Conservation (phyloP, 2,329 filamentous ascomycete genomes). For the Alternaria dauci region DNA sequence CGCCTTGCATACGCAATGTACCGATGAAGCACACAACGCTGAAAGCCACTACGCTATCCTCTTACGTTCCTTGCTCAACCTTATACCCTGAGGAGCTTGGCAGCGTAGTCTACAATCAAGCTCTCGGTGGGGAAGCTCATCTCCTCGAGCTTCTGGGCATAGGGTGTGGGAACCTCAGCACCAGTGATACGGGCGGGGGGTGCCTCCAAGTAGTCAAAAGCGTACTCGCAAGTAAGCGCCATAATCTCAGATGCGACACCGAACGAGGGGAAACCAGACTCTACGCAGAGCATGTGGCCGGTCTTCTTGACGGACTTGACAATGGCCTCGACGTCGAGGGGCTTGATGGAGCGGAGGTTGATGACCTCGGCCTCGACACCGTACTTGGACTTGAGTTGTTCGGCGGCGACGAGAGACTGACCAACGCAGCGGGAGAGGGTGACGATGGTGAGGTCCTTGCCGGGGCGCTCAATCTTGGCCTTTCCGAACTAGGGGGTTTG, state of each 20-base stretch:
- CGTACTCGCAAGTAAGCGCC: conserved; percentile 95
- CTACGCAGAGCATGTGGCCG: conserved; percentile 85
- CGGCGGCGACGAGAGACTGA: conserved; percentile 86
- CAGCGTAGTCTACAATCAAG: conserved; percentile 86
- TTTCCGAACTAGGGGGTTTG: conserved; percentile 74
- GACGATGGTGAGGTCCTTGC: conserved; percentile 96
- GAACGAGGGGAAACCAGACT: conserved; percentile 95
- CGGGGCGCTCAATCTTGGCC: conserved; percentile 96
- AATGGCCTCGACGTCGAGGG: conserved; percentile 92
- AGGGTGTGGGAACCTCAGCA: conserved; percentile 96
- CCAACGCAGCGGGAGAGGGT: conserved; percentile 94
- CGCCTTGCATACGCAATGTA: neutral
- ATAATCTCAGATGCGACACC: conserved; percentile 93
- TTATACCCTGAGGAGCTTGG: conserved; percentile 85
- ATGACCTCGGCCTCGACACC: conserved; percentile 95
- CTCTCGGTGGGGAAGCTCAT: conserved; percentile 93
- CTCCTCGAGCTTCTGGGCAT: conserved; percentile 90
- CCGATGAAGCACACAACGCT: neutral
- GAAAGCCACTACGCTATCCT: neutral
- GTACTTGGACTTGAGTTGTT: conserved; percentile 94
- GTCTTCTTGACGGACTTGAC: conserved; percentile 99
- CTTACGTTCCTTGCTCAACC: neutral
- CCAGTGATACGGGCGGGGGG: conserved; percentile 94
- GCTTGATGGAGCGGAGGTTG: conserved; percentile 98
- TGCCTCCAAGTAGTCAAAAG: conserved; percentile 95